Base-by-base conservation (phyloP, 805 yeast genomes). In the Metschnikowia sp. region DNA sequence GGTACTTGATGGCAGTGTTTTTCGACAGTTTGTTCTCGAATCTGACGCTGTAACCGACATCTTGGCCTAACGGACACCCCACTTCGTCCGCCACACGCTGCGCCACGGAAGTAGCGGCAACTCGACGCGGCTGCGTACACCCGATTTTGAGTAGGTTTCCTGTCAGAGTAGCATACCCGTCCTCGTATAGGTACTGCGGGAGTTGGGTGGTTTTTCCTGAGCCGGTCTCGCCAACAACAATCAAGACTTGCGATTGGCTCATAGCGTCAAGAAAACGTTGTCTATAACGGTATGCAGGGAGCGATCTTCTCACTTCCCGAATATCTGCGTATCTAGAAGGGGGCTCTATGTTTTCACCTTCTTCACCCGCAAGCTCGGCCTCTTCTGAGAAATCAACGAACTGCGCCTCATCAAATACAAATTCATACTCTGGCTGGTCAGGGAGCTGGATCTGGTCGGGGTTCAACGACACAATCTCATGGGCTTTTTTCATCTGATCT, bases 121-220 rank as follows among this genome's bases (percentile, higher is more conserved):
- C 97, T 59, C 98, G 75, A 58, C 98, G 78, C 0, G 98, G 98
- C 64, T 91, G 97, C 0, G 97, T 91, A 57, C 96, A 88, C 1
- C 90, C 96, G 5, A 91, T 75, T 51, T 71, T 81, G 52, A 61
- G 47, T 8, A 45, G 50, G n/a, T 49, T 47, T 1, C 56, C 60
- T 1, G 49, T 71, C 0, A 79, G 78, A 33, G 67, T 63, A 1
- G 90, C 76, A 56, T 83, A 89, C 0, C 96, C 96, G 19, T 86
- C 91, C 57, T 90, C 96, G 48, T 81, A 79, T 10, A 91, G 68
- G 59, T 83, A 91, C 59, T 91, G 97, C 0, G 97, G 97, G 9
- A 91, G 63, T 63, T 91, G 97, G 0, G 97, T 91, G 0, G 97
- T 91, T 60, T 91, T 91, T 59, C 97, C 97, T 0, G 97, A 90